Percentiles rank a stretch among this genome's conserved stretches.
Evolutionary conservation across 2,329 filamentous ascomycete species (phyloP).

Genomic region (Ilyonectria destructans): DNA sequence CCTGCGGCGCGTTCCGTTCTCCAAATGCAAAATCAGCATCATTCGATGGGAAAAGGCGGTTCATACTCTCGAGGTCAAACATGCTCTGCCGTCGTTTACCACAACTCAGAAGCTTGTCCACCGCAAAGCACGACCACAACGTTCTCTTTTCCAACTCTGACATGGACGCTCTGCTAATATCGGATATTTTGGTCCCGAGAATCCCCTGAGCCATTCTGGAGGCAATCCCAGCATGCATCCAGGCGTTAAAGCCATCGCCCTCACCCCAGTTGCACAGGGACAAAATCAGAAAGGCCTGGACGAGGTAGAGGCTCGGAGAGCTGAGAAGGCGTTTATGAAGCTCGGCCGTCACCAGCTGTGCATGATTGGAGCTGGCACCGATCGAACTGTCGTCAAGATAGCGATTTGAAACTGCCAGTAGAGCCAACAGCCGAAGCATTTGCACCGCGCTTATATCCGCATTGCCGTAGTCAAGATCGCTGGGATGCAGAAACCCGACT

Average conservation of each 20-base stretch:
- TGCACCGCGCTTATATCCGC: constrained; percentile 23
- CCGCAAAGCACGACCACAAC: constrained; percentile 45
- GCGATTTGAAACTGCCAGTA: constrained; percentile 37
- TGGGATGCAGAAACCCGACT: constrained; percentile 44
- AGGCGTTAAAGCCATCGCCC: constrained; percentile 47
- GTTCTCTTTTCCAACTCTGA: constrained; percentile 46
- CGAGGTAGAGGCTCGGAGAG: constrained; percentile 36
- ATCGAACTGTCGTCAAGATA: constrained; percentile 9
- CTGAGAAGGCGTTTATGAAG: constrained; percentile 35
- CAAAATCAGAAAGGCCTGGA: constrained; percentile 42
- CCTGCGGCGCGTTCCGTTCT: not conserved
- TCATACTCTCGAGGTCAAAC: constrained; percentile 39
- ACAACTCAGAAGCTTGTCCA: constrained; percentile 45
- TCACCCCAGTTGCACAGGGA: constrained; percentile 48
- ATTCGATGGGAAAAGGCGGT: constrained; percentile 36
- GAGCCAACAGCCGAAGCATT: constrained; percentile 39
- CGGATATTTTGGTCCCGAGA: constrained; percentile 39
- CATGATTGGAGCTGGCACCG: not conserved
- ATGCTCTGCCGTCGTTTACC: constrained; percentile 45
- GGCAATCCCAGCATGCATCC: constrained; percentile 48
- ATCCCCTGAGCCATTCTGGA: constrained; percentile 46
- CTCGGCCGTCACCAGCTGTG: constrained; percentile 29
- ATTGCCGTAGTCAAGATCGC: constrained; percentile 42
- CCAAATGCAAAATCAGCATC: constrained; percentile 44
- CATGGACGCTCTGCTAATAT: constrained; percentile 33